Evolutionary conservation across 176 grass and related monocot species (phyloP), one percentile per base, ranked within the genome.

Genomic region (Echinochloa phyllopogon): DNA sequence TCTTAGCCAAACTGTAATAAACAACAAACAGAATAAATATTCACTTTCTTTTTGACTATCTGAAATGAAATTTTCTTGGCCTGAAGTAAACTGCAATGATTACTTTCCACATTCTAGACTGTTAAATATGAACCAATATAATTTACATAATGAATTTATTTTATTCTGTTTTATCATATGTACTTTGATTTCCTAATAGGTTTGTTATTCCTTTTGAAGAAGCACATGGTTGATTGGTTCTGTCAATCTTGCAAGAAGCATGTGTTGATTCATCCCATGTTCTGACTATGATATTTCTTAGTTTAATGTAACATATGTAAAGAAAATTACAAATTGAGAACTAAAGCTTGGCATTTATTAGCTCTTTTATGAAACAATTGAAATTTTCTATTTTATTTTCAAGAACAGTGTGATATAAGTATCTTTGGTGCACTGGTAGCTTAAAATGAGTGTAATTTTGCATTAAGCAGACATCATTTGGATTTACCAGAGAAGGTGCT

Each of bases 341-440:
- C 6, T 50, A 39, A 20, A 85, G 13, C 15, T 39, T 41, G 6
- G 0, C n/a, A 51, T 82, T 69, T 36, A 83, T 78, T 14, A 9
- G 49, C 23, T 61, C 3, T 59, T 70, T 83, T 15, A 24, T 64
- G 16, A 20, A 72, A 56, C 41, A 64, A 0, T 53, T 5, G 3
- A 10, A 83, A 13, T 8, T 63, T 45, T 82, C 6, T 75, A 87
- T 74, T 42, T 44, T 65, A 5, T 56, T 41, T 42, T 20, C 6
- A 60, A 36, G 17, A 65, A 65, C 60, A 52, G 24, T 58, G 24
- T 48, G 62, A 17, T 52, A 42, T 55, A 41, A 36, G 29, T 21
- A 48, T 11, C 21, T 7, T 39, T 48, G 15, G 49, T 59, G 41
- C 75, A 49, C 3, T n/a, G 48, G 48, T 12, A 18, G 27, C 24